Evolutionary conservation across 305 asterid species (phyloP).

Genomic region (Salvia sclarea): DNA sequence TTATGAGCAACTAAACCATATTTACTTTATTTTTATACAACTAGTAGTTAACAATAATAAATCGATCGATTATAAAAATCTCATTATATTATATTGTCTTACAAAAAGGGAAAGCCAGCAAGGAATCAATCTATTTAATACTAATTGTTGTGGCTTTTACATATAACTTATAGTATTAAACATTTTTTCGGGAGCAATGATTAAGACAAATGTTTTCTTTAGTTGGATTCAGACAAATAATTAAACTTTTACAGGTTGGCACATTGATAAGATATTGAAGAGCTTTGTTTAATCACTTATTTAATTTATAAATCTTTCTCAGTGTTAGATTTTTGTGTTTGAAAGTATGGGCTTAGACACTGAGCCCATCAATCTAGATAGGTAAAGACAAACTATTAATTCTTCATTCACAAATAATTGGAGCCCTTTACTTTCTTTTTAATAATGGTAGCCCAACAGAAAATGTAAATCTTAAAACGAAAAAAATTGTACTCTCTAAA

Average conservation of each 20-base stretch:
- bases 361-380: conserved; percentile 1
- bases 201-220: conserved; percentile 25
- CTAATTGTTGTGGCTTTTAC: neutral
- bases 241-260: conserved; percentile 28
- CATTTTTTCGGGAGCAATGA: neutral
- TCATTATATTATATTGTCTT: neutral
- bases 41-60: too few species aligned
- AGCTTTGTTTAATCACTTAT: neutral
- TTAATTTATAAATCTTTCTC: neutral
- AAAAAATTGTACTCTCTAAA: too few species aligned
- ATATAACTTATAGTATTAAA: neutral
- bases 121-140: neutral
- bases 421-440: too few species aligned
- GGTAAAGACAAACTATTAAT: neutral
- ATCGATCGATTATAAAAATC: neutral
- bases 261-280: conserved; percentile 6
- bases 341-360: conserved; percentile 2
- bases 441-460: neutral
- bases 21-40: too few species aligned
- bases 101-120: conserved; percentile 8
- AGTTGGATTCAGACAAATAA: conserved; percentile 22
- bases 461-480: too few species aligned
- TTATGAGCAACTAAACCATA: too few species aligned
- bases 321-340: neutral
- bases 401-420: neutral